These are phyloP conservation scores for Tausonia pullulans DNA, from an alignment of 1,284 basidiomycete genomes.

Conservation along the genomic window DNA sequence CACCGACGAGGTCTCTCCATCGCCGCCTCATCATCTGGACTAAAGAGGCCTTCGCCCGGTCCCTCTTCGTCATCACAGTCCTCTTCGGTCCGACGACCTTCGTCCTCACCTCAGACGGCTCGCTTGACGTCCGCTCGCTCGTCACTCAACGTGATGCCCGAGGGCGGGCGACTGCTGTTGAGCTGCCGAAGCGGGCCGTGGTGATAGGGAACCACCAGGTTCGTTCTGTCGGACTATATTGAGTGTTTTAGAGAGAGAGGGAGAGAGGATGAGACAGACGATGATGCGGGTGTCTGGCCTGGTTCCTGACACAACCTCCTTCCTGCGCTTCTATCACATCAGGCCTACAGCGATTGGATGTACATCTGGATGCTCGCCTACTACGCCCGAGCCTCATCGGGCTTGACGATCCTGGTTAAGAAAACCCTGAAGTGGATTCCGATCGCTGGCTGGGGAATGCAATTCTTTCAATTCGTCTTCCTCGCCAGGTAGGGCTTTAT, in stretches of 20 bases:
- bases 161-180: constrained; percentile 31
- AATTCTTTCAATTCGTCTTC: constrained; percentile 84
- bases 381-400: constrained; percentile 56
- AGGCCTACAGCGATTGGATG: constrained; percentile 79
- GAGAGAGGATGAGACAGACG: neutral
- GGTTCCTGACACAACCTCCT: neutral
- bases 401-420: constrained; percentile 82
- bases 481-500: constrained; percentile 47
- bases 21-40: constrained; percentile 1
- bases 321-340: neutral
- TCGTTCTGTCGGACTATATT: constrained; percentile 19
- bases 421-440: constrained; percentile 51
- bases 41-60: neutral
- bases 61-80: constrained; percentile 40
- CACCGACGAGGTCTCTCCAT: constrained; percentile 10
- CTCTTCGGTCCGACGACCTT: constrained; percentile 72
- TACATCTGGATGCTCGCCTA: constrained; percentile 81
- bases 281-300: neutral
- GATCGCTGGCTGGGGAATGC: constrained; percentile 35
- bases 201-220: constrained; percentile 75
- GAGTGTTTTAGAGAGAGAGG: constrained; percentile 20
- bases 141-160: constrained; percentile 23
- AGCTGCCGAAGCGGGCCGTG: constrained; percentile 63
- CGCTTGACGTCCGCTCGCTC: constrained; percentile 28
- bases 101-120: constrained; percentile 45